Conservation (phyloP, 371 early-diverging fungal genomes). For the Phascolomyces articulosus region DNA sequence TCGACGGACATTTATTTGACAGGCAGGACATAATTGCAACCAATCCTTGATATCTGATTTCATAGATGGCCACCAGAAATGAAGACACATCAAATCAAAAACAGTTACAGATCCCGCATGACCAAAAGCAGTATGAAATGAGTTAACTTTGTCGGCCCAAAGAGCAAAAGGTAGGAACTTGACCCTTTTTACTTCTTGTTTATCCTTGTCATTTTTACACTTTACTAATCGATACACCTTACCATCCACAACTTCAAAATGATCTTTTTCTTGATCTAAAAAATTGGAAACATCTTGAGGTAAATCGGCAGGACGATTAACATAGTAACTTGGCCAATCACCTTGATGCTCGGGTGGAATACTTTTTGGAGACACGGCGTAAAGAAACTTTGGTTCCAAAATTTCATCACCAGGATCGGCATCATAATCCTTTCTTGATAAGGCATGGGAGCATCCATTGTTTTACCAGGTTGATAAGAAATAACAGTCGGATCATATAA, state of each 20-base stretch:
- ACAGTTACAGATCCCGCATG: slow-evolving; percentile 19
- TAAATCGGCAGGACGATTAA: background rate
- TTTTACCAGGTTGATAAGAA: slow-evolving; percentile 26
- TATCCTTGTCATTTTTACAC: too few species aligned
- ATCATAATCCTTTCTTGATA: slow-evolving; percentile 16
- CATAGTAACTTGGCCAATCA: slow-evolving; percentile 12
- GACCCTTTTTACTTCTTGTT: background rate
- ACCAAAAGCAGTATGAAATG: slow-evolving; percentile 23
- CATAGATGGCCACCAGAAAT: slow-evolving; percentile 39
- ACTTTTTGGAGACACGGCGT: too few species aligned
- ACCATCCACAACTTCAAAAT: background rate
- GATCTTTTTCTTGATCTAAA: background rate
- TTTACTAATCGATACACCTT: background rate
- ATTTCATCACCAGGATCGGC: background rate
- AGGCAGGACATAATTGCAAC: slow-evolving; percentile 19
- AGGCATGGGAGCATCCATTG: slow-evolving; percentile 24
- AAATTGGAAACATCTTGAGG: background rate
- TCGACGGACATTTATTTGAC: slow-evolving; percentile 17
- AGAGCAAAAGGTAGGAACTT: background rate
- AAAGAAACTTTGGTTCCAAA: background rate
- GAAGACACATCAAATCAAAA: slow-evolving; percentile 16
- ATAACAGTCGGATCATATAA: slow-evolving; percentile 21
- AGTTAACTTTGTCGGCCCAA: slow-evolving; percentile 16
- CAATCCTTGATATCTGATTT: slow-evolving; percentile 8
- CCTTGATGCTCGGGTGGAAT: too few species aligned